A percentile compares a stretch with the other conserved stretches of the same genome.
phyloP scores from a whole-genome alignment of 148 eudicot species.

The Chenopodium album region DNA sequence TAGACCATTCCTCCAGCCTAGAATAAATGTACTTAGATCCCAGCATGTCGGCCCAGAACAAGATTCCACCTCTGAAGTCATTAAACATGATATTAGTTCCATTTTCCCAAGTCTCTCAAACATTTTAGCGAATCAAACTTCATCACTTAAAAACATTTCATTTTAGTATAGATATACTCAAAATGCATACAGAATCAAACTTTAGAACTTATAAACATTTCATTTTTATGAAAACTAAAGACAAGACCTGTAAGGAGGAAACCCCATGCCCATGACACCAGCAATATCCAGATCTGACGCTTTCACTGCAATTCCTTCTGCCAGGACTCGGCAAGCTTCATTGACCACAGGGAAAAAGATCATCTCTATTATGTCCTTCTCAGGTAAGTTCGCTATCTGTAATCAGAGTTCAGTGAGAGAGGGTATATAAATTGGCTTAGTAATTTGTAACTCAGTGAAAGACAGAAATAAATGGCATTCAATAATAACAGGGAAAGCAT shows the following conservation, averaged over 20 bases:
- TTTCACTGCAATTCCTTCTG: constrained; percentile 91
- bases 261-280: constrained; percentile 88
- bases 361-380: constrained; percentile 89
- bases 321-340: constrained; percentile 84
- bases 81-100: constrained; percentile 1
- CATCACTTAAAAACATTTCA: neutral
- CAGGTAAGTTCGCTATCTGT: constrained; percentile 62
- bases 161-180: neutral
- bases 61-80: constrained; percentile 69
- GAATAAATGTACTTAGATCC: constrained; percentile 84
- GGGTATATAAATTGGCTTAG: neutral
- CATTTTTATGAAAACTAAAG: neutral
- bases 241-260: constrained; percentile 87
- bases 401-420: constrained; percentile 14
- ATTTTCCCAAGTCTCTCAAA: neutral
- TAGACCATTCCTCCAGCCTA: constrained; percentile 81
- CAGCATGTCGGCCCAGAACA: constrained; percentile 88
- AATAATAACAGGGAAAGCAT: neutral
- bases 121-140: constrained; percentile 5
- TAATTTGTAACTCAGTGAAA: neutral
- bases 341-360: constrained; percentile 91
- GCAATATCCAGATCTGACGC: constrained; percentile 89
- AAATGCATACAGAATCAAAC: constrained; percentile 8
- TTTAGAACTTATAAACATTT: neutral
- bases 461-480: neutral